Conservation (phyloP, 2,329 filamentous ascomycete species). For the Fusarium longipes region DNA sequence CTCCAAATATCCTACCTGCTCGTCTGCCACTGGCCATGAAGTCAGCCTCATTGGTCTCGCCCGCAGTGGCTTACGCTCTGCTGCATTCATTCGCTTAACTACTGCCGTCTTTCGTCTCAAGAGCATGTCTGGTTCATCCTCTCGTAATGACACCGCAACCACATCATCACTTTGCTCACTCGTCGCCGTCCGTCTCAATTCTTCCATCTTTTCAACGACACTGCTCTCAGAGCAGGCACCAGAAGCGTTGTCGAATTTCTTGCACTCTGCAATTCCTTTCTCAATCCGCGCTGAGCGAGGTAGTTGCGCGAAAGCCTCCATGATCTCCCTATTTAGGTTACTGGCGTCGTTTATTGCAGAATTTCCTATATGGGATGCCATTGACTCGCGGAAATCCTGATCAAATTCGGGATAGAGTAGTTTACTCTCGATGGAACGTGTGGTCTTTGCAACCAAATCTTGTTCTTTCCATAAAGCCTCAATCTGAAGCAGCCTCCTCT, state of each 20-base stretch:
- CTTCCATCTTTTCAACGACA: not conserved
- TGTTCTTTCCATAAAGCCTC: constrained; percentile 52
- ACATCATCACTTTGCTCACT: constrained; percentile 2
- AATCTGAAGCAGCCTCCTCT: constrained; percentile 49
- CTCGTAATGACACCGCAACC: not conserved
- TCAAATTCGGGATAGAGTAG: constrained; percentile 49
- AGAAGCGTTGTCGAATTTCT: constrained; percentile 11
- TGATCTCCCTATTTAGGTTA: constrained; percentile 42
- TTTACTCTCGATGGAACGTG: constrained; percentile 51
- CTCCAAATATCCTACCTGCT: constrained; percentile 30
- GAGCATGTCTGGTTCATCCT: constrained; percentile 7
- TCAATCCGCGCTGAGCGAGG: constrained; percentile 6
- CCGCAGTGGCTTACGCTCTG: constrained; percentile 10
- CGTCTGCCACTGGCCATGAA: constrained; percentile 34
- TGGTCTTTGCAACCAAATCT: constrained; percentile 45
- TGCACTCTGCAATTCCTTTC: constrained; percentile 24
- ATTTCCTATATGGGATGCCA: constrained; percentile 46
- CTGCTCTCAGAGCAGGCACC: not conserved
- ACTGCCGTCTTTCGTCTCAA: constrained; percentile 4
- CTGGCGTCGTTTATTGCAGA: constrained; percentile 36
- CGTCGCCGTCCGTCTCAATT: not conserved
- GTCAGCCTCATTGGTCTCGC: constrained; percentile 27
- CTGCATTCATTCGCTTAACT: constrained; percentile 20
- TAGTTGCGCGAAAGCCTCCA: constrained; percentile 15
- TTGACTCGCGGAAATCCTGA: constrained; percentile 45